phyloP scores from a whole-genome alignment of 2,329 filamentous ascomycete genomes.

The Talaromyces sp. region DNA sequence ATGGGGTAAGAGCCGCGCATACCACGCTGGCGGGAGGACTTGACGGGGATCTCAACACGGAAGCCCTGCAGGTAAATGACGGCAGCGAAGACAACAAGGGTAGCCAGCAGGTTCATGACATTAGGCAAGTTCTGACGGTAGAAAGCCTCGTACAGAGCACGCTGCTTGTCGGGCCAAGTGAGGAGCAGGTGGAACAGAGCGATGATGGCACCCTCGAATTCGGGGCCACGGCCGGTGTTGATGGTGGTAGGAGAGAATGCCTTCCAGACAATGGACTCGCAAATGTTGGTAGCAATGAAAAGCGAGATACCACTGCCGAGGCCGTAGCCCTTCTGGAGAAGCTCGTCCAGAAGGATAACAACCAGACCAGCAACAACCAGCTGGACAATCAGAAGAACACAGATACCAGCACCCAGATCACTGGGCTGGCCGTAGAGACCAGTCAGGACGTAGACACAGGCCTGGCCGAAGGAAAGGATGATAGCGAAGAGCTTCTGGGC shows the following conservation, averaged over 20 bases:
- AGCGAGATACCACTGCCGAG: slow-evolving; percentile 98
- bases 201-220: slow-evolving; percentile 98
- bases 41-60: slow-evolving; percentile 99
- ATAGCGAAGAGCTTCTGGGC: slow-evolving; percentile 99
- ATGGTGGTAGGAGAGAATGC: slow-evolving; percentile 98
- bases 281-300: slow-evolving; percentile 99
- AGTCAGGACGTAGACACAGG: slow-evolving; percentile 97
- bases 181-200: slow-evolving; percentile 96
- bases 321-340: slow-evolving; percentile 98
- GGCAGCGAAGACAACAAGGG: slow-evolving; percentile 87
- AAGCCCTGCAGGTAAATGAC: slow-evolving; percentile 99
- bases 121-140: slow-evolving; percentile 99
- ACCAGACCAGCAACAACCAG: slow-evolving; percentile 96
- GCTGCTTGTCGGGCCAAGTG: slow-evolving; percentile 99
- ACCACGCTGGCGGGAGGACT: slow-evolving; percentile 98
- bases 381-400: slow-evolving; percentile 97
- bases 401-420: slow-evolving; percentile 95
- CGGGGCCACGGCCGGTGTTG: slow-evolving; percentile 97
- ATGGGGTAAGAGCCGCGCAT: slow-evolving; percentile 97
- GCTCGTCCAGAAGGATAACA: slow-evolving; percentile 97
- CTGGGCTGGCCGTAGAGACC: slow-evolving; percentile 96
- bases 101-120: slow-evolving; percentile 97
- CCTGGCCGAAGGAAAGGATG: slow-evolving; percentile 95
- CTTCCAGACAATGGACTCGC: slow-evolving; percentile 99
- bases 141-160: slow-evolving; percentile 96